phyloP scores from a whole-genome alignment of 2,329 filamentous ascomycete species.

The Plectosphaerella plurivora region DNA sequence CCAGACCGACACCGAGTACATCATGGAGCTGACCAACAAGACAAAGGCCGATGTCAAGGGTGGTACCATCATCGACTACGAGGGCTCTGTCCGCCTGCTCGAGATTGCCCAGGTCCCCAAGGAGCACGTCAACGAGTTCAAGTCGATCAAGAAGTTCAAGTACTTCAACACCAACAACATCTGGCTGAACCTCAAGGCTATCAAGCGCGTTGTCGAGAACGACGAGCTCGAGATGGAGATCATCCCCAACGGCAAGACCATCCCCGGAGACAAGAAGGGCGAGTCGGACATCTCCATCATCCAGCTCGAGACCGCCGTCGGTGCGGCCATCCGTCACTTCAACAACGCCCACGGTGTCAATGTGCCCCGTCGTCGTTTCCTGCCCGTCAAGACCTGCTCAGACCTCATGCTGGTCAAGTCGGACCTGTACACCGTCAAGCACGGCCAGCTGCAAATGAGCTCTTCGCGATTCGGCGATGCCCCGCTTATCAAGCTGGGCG shows the following conservation, averaged over 20 bases:
- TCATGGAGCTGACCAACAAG: conserved; percentile 99
- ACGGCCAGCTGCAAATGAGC: conserved; percentile 97
- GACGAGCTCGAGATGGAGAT: conserved; percentile 99
- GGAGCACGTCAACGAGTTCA: conserved; percentile 99
- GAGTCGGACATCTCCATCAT: conserved; percentile 97
- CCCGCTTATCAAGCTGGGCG: conserved; percentile 96
- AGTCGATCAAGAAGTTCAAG: conserved; percentile 99
- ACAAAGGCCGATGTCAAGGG: conserved; percentile 99
- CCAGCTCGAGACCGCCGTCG: conserved; percentile 97
- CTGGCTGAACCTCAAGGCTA: conserved; percentile 96
- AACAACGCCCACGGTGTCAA: conserved; percentile 98
- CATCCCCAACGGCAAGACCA: conserved; percentile 98
- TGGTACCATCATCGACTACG: conserved; percentile 99
- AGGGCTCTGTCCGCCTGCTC: conserved; percentile 91
- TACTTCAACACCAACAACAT: conserved; percentile 99
- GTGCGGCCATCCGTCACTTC: conserved; percentile 98
- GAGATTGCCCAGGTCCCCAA: conserved; percentile 99
- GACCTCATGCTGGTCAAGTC: conserved; percentile 99
- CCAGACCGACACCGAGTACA: conserved; percentile 94
- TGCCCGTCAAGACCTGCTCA: conserved; percentile 99
- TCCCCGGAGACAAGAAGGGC: conserved; percentile 98
- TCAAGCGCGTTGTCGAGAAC: conserved; percentile 98
- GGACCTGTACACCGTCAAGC: conserved; percentile 96
- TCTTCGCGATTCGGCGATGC: conserved; percentile 93
- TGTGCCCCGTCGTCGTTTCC: conserved; percentile 93